Base-by-base conservation (phyloP, 2,329 filamentous ascomycete species). In the Trichoderma asperellum region DNA sequence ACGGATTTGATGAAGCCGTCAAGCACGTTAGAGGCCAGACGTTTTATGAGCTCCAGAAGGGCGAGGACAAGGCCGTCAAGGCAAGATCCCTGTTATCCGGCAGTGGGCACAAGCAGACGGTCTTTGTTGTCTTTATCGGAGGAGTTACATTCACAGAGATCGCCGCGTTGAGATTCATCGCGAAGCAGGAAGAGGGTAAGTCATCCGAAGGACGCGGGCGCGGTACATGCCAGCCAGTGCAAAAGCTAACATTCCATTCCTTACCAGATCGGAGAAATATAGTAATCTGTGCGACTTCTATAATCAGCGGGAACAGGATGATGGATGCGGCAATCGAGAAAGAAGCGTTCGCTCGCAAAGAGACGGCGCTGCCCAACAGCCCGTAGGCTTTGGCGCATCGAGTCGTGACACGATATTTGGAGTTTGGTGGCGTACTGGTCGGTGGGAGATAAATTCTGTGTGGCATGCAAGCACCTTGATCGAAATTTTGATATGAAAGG, bases 101-200 rank as follows among this genome's bases (percentile, higher is more conserved):
- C 0, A 92, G 92, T 2, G 87, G 87, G 18, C 88, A 88, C 62
- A 90, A 89, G 78, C 97, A 97, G 83, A 95, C 92, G 0, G 91
- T 97, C 0, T 92, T 97, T 76, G 90, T 99, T n/a, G 97, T 98
- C 74, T 98, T 98, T 80, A 83, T 99, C 21, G 96, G 96, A n/a
- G 96, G 96, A 2, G 92, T 99, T 68, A 97, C 94, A 0, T 97
- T 96, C 77, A 95, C 96, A 0, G 96, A 99, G 81, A 95, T 99
- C 78, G 94, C 96, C 52, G 96, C 96, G 24, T 79, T 99, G 77
- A 87, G 96, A 67, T 98, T 97, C 77, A 91, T 99, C 73, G 93
- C 92, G 11, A 89, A 89, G 77, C 90, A 95, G 79, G 90, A 96
- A 88, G 87, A 92, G 84, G 86, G 88, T 89, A 77, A 73, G 83